phyloP scores from a whole-genome alignment of 805 yeast species.

The Crinitomyces ghanaensis region DNA sequence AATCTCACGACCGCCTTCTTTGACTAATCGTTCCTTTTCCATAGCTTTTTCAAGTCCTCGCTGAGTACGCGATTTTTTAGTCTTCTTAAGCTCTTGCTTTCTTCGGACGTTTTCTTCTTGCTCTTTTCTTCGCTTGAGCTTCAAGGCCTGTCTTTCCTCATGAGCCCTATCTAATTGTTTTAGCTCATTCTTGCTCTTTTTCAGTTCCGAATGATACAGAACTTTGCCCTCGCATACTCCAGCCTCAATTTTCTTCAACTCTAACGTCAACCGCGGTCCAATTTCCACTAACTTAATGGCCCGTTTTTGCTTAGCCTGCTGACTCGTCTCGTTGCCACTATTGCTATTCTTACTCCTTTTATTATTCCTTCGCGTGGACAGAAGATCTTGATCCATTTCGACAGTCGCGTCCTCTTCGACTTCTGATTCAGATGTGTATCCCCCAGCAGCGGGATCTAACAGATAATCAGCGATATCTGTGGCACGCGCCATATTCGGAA shows the following conservation, averaged over 20 bases:
- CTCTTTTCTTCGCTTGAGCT: conserved; percentile 59
- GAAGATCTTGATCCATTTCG: conserved; percentile 8
- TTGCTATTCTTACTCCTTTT: not conserved
- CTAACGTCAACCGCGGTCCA: conserved; percentile 78
- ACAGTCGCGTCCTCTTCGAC: conserved; percentile 40
- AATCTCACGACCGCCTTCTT: no score
- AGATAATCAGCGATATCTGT: conserved; percentile 74
- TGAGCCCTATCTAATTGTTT: conserved; percentile 56
- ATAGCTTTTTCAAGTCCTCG: conserved; percentile 33
- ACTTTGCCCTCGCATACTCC: conserved; percentile 85
- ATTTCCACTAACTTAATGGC: conserved; percentile 88
- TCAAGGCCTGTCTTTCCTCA: conserved; percentile 45
- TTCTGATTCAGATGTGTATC: conserved; percentile 83
- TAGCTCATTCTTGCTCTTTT: conserved; percentile 52
- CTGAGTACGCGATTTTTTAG: conserved; percentile 60
- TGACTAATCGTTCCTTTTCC: conserved; percentile 9
- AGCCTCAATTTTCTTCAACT: conserved; percentile 79
- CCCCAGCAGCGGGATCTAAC: conserved; percentile 71
- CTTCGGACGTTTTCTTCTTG: conserved; percentile 70
- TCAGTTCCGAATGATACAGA: conserved; percentile 62
- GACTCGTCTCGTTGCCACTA: conserved; percentile 5
- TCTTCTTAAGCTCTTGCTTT: conserved; percentile 59
- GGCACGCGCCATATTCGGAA: conserved; percentile 60
- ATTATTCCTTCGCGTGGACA: conserved; percentile 2
- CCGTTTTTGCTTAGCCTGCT: conserved; percentile 39